Evolutionary conservation across 1,284 basidiomycete genomes (phyloP), one percentile per base, ranked within the genome.

Genomic region (Leccinum subspadiceum): DNA sequence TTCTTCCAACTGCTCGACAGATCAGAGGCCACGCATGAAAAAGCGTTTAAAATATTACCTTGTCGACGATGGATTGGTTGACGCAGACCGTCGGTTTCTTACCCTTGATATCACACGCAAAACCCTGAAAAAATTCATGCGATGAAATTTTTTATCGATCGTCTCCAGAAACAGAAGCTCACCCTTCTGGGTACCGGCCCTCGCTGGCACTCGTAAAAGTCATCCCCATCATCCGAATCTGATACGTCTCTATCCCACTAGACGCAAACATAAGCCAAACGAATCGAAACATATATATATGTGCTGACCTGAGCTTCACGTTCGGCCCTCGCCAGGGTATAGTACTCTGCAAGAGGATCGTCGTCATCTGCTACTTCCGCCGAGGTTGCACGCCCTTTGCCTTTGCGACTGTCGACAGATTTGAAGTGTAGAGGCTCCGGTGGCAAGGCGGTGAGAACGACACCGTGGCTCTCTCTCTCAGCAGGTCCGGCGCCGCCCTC

Each of bases 51-150:
- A 24, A 44, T 13, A 64, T 22, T 63, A 84, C 88, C 79, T 85
- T 89, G 68, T 87, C 84, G 51, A 90, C 77, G 53, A 91, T 79
- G 66, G 86, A 82, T 69, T 89, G 84, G 68, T 91, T 91, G 4
- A 76, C 73, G 64, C 82, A 84, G 5, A 5, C 61, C 59, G 24
- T 60, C 64, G 55, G 63, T 59, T 72, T 69, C 1, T 60, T 62
- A 48, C 75, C 75, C 64, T 80, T 80, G 26, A 71, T 72, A 65
- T 91, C 88, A 68, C 87, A 89, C 9, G 83, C 74, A 70, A 83
- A 90, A 35, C 81, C 81, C 85, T 87, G 59, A 12, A 49, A 44
- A 24, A 7, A 8, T 51, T 17, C 24, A 37, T 8, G 31, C 9
- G 5, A 26, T 5, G 13, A 22, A 29, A 50, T 20, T 1, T 24